Evolutionary conservation across 345 rosid genomes (phyloP).

Genomic region (Turnera subulata): DNA sequence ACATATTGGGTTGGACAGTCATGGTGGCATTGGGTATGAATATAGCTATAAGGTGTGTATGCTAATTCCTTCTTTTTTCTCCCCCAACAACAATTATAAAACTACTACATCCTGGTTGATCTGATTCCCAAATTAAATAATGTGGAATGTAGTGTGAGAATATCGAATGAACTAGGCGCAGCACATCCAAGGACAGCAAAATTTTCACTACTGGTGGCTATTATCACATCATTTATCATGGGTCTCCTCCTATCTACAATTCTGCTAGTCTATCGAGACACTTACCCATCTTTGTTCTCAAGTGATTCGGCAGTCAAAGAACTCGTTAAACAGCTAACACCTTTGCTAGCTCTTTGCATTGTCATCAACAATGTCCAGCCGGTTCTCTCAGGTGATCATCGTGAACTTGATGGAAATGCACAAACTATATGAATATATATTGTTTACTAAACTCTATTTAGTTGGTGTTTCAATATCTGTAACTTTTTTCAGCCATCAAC

Average conservation of each 20-base stretch:
- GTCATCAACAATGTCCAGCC: slow-evolving; percentile 85
- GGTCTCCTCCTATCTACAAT: slow-evolving; percentile 62
- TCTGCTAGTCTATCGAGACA: slow-evolving; percentile 44
- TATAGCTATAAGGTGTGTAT: slow-evolving; percentile 57
- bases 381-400: slow-evolving; percentile 75
- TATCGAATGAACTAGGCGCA: slow-evolving; percentile 74
- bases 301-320: slow-evolving; percentile 43
- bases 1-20: slow-evolving; percentile 65
- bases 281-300: slow-evolving; percentile 61
- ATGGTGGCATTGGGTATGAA: slow-evolving; percentile 81
- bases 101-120: no score
- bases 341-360: slow-evolving; percentile 72
- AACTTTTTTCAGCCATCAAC: neutral
- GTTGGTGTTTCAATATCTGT: no score
- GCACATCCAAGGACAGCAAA: slow-evolving; percentile 75
- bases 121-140: no score
- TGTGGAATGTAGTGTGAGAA: slow-evolving; percentile 49
- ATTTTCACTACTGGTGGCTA: slow-evolving; percentile 55
- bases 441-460: no score
- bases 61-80: neutral
- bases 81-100: no score
- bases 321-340: slow-evolving; percentile 56
- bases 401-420: neutral
- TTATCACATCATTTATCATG: slow-evolving; percentile 49
- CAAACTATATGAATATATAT: no score